Evolutionary conservation across 1,284 basidiomycete genomes (phyloP), one percentile per base, ranked within the genome.

Genomic region (Moesziomyces globuligerus): DNA sequence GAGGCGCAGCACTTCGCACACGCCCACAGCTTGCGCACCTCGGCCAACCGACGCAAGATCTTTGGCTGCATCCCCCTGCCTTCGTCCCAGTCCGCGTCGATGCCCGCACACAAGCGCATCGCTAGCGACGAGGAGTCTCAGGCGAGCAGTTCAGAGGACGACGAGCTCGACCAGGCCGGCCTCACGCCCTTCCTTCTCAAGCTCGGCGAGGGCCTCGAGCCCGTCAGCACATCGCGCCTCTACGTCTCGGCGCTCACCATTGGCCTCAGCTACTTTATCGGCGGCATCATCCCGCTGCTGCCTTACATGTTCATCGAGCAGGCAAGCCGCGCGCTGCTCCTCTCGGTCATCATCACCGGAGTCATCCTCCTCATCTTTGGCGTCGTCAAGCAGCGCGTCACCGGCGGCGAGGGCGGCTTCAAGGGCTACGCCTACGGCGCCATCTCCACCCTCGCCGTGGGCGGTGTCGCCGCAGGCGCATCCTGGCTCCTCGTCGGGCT

Each of bases 381-480:
- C 47, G 67, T 76, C 17, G 72, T 74, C 37, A 79, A 79, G 59
- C 75, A 78, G 51, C 23, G 66, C 3, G 55, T 66, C 9, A 78
- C 77, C 3, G 77, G 77, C 21, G 77, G 75, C n/a, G 49, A 53
- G 36, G 61, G 51, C 34, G 67, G 69, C 4, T 38, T 65, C 15
- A 68, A 66, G 49, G 77, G 74, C 8, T 71, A 88, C 78, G 81
- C 91, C 9, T 92, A 91, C 87, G 94, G 94, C n/a, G 92, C 93
- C 1, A 80, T 92, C 21, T 90, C 89, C 74, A 98, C 92, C n/a
- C 85, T 95, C 50, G 84, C 91, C 38, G 94, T 98, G 3, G 94
- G 94, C 51, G 93, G 92, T 25, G 84, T 91, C 0, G 94, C 94
- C 0, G 93, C 94, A 0, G 93, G 88, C 0, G 91, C 92, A 0